These are phyloP conservation scores for Paraphoma chrysanthemicola DNA, from an alignment of 2,329 filamentous ascomycete genomes.

Conservation along the genomic window DNA sequence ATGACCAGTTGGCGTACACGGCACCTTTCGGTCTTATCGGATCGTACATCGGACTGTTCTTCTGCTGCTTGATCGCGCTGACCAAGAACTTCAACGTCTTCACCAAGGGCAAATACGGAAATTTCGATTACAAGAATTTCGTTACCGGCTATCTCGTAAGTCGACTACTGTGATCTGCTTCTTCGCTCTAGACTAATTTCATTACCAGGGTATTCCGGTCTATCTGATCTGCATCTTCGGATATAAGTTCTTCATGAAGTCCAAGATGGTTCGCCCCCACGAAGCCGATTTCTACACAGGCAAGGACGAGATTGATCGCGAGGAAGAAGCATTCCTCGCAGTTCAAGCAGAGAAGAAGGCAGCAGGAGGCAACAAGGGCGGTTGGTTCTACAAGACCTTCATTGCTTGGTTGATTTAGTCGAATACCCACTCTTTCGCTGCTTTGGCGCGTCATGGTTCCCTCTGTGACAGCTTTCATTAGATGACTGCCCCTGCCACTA, in stretches of 20 bases:
- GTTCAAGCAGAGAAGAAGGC: constrained; percentile 53
- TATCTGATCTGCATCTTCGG: constrained; percentile 73
- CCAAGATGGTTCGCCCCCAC: constrained; percentile 57
- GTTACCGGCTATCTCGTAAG: constrained; percentile 70
- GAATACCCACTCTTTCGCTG: background rate
- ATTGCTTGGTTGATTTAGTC: constrained; percentile 67
- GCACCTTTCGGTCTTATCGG: constrained; percentile 76
- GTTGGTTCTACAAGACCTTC: constrained; percentile 65
- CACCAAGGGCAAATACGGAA: constrained; percentile 55
- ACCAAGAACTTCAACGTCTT: constrained; percentile 87
- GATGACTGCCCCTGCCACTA: background rate
- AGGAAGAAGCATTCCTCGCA: constrained; percentile 74
- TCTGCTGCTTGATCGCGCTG: constrained; percentile 75
- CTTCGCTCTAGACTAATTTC: constrained; percentile 62
- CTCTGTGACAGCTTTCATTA: background rate
- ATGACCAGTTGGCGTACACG: constrained; percentile 59
- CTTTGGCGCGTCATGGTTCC: background rate
- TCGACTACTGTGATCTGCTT: background rate
- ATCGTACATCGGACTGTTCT: constrained; percentile 70
- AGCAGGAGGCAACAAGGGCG: constrained; percentile 42
- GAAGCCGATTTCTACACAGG: constrained; percentile 74
- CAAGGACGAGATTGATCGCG: constrained; percentile 75
- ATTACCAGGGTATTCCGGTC: constrained; percentile 75
- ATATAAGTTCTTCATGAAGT: constrained; percentile 39
- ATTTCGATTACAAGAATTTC: constrained; percentile 77